Conservation (phyloP, 139 green algal genomes). For the Closterium sp. region DNA sequence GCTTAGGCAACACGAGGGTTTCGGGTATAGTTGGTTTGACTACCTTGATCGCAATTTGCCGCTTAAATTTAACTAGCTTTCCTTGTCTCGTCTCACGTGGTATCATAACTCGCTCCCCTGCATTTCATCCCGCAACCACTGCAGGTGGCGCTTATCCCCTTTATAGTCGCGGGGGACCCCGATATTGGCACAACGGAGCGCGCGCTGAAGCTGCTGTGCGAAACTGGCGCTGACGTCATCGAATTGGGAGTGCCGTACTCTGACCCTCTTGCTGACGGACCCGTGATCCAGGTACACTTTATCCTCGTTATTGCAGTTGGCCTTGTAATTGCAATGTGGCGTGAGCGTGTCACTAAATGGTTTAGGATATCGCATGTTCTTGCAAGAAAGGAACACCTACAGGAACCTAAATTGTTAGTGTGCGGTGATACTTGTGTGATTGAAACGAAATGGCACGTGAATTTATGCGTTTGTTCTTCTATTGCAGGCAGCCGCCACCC, state of each 20-base stretch:
- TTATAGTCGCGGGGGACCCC: constrained; percentile 92
- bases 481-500: background rate
- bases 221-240: constrained; percentile 87
- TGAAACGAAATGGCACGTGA: background rate
- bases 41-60: background rate
- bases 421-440: background rate
- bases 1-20: background rate
- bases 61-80: background rate
- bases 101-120: no score
- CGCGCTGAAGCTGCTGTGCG: constrained; percentile 66
- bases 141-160: constrained; percentile 84
- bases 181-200: constrained; percentile 80
- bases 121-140: background rate
- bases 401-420: background rate
- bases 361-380: background rate
- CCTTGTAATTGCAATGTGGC: background rate
- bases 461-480: background rate
- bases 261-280: constrained; percentile 94
- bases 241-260: constrained; percentile 94
- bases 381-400: background rate
- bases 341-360: background rate
- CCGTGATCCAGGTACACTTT: constrained; percentile 77
- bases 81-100: no score
- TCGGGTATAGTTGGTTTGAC: background rate
- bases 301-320: background rate